Percentiles rank a stretch among this genome's conserved stretches.
Evolutionary conservation across 2,329 filamentous ascomycete genomes (phyloP).

Genomic region (Colletotrichum lindemuthianum): DNA sequence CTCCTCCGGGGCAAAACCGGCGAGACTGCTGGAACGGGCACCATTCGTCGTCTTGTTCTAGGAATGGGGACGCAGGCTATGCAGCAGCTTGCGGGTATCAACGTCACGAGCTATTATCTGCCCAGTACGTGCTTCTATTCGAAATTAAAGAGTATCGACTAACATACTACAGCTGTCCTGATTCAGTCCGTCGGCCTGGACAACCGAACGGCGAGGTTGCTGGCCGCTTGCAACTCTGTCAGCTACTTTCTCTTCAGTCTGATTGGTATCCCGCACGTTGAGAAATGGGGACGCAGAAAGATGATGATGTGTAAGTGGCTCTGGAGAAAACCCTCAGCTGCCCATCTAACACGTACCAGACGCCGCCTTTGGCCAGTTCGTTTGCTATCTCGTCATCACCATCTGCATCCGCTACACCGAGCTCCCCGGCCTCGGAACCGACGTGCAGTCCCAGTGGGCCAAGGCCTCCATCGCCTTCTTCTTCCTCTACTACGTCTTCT

Average conservation of each 20-base stretch:
- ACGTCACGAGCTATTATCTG: slow-evolving; percentile 47
- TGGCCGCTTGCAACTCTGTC: slow-evolving; percentile 58
- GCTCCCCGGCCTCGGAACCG: slow-evolving; percentile 29
- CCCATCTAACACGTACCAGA: slow-evolving; percentile 28
- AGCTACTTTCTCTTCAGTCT: slow-evolving; percentile 44
- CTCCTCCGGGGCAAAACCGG: slow-evolving; percentile 58
- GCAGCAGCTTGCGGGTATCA: slow-evolving; percentile 44
- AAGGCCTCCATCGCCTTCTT: slow-evolving; percentile 39
- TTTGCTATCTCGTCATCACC: slow-evolving; percentile 63
- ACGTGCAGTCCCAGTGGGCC: slow-evolving; percentile 27
- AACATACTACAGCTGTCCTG: slow-evolving; percentile 50
- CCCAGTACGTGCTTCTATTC: slow-evolving; percentile 40
- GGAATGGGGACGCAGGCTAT: slow-evolving; percentile 54
- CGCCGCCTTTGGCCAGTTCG: slow-evolving; percentile 60
- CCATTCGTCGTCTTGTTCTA: slow-evolving; percentile 59
- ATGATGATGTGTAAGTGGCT: slow-evolving; percentile 61
- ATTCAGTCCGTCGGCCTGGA: slow-evolving; percentile 61
- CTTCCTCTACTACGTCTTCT: slow-evolving; percentile 39
- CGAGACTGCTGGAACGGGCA: slow-evolving; percentile 56
- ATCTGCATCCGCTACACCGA: slow-evolving; percentile 57
- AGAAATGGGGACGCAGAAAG: slow-evolving; percentile 61
- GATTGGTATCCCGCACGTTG: slow-evolving; percentile 42
- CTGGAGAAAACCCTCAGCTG: no score
- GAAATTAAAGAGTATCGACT: neutral
- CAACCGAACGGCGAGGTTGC: slow-evolving; percentile 59